Evolutionary conservation across 2,329 filamentous ascomycete species (phyloP).

Genomic region (Nigrospora osmanthi): DNA sequence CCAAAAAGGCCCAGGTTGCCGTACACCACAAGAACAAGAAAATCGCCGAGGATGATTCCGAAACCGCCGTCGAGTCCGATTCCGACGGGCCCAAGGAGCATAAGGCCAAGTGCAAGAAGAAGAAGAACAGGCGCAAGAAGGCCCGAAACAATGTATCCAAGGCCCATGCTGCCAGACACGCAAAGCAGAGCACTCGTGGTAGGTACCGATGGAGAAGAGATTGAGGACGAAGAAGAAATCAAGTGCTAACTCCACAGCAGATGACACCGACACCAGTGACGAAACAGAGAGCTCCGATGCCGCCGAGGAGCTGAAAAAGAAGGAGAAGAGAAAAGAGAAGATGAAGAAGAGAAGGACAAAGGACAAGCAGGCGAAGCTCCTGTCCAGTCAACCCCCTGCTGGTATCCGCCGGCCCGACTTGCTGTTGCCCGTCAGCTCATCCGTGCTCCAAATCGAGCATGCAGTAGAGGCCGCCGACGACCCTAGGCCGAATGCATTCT

Average conservation of each 20-base stretch:
- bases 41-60: constrained; percentile 3
- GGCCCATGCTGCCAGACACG: background rate
- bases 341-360: background rate
- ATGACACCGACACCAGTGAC: background rate
- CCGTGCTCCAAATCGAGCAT: constrained; percentile 47
- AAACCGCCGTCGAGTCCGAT: constrained; percentile 6
- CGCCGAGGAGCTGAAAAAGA: background rate
- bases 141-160: background rate
- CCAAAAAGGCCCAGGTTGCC: constrained; percentile 7
- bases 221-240: background rate
- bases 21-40: constrained; percentile 3
- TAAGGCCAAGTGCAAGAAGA: constrained; percentile 4
- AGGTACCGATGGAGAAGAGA: background rate
- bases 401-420: constrained; percentile 31
- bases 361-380: constrained; percentile 3
- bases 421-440: constrained; percentile 37
- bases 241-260: background rate
- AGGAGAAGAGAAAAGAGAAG: constrained; percentile 1
- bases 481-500: constrained; percentile 52
- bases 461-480: constrained; percentile 43
- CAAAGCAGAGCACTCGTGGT: background rate
- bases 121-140: constrained; percentile 6
- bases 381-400: constrained; percentile 10
- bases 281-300: background rate
- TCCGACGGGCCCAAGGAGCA: background rate